Evolutionary conservation across 2,329 filamentous ascomycete species (phyloP).

Genomic region (Phaeosphaeria sp.): DNA sequence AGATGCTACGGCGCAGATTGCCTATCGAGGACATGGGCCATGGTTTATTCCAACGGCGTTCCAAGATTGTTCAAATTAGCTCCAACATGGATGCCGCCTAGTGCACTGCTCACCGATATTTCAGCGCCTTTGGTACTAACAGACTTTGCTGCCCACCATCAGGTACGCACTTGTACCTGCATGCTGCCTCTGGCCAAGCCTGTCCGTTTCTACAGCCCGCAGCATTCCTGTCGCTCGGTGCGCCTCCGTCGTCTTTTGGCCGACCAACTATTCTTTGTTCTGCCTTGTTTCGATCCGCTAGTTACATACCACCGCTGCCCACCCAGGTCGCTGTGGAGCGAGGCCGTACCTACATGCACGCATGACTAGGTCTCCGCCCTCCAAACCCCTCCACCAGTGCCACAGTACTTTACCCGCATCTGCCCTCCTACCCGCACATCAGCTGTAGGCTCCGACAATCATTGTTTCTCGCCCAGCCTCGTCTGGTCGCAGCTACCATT

Average conservation of each 20-base stretch:
- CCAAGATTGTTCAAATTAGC: conserved; percentile 36
- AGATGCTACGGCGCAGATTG: conserved; percentile 33
- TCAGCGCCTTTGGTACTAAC: conserved; percentile 31
- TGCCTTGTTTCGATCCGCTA: conserved; percentile 30
- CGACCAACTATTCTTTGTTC: conserved; percentile 33
- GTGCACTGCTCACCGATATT: conserved; percentile 41
- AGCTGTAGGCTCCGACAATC: conserved; percentile 24
- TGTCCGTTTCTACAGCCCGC: conserved; percentile 34
- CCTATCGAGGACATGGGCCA: conserved; percentile 32
- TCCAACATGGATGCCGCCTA: conserved; percentile 26
- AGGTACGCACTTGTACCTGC: conserved; percentile 33
- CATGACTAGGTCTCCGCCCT: conserved; percentile 40
- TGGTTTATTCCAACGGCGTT: conserved; percentile 28
- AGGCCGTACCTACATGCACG: conserved; percentile 25
- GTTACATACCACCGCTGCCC: conserved; percentile 37
- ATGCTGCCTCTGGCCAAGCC: conserved; percentile 30
- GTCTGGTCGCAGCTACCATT: conserved; percentile 22
- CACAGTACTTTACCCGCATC: conserved; percentile 42
- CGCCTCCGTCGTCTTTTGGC: conserved; percentile 30
- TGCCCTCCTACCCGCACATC: conserved; percentile 29
- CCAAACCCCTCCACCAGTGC: conserved; percentile 33
- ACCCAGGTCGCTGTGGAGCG: conserved; percentile 36
- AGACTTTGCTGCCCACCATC: conserved; percentile 32
- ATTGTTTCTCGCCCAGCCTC: conserved; percentile 25
- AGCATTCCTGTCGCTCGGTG: conserved; percentile 31